Evolutionary conservation across 2,329 filamentous ascomycete genomes (phyloP).

Genomic region (Penicillium sp.): DNA sequence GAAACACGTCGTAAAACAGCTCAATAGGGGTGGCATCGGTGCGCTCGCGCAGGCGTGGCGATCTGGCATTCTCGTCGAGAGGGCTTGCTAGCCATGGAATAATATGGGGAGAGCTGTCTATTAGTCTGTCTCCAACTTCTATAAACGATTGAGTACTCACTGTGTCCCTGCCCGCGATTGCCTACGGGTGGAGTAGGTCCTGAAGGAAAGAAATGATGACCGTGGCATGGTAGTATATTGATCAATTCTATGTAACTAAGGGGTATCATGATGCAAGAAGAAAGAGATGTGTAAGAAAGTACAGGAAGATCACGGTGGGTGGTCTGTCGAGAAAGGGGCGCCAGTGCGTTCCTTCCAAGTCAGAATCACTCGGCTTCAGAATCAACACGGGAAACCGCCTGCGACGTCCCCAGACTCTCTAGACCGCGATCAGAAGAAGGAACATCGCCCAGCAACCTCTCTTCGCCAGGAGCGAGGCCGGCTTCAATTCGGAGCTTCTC

Average conservation of each 20-base stretch:
- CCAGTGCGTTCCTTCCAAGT: not conserved
- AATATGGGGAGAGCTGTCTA: conserved; percentile 1
- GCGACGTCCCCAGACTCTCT: conserved; percentile 34
- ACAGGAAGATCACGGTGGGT: not conserved
- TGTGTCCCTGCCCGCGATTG: conserved; percentile 14
- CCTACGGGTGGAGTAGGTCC: conserved; percentile 22
- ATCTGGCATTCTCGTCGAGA: conserved; percentile 23
- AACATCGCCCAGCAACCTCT: conserved; percentile 23
- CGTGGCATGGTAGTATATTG: conserved; percentile 24
- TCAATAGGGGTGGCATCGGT: conserved; percentile 54
- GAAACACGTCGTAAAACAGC: conserved; percentile 59
- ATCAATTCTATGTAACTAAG: conserved; percentile 20
- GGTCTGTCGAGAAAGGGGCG: not conserved
- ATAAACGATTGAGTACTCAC: conserved; percentile 20
- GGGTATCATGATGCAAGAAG: conserved; percentile 19
- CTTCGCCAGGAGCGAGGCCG: conserved; percentile 26
- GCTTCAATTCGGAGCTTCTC: conserved; percentile 52
- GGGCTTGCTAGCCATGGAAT: conserved; percentile 33
- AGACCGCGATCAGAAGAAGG: conserved; percentile 32
- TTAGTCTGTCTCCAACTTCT: not conserved
- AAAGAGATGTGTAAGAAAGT: not conserved
- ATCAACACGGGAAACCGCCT: conserved; percentile 23
- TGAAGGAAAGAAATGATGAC: conserved; percentile 29
- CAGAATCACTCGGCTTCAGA: conserved; percentile 23
- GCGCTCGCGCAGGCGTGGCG: conserved; percentile 37